Conservation (phyloP, 1,139 yeast species). For the Saccharomycopsis hybrid region DNA sequence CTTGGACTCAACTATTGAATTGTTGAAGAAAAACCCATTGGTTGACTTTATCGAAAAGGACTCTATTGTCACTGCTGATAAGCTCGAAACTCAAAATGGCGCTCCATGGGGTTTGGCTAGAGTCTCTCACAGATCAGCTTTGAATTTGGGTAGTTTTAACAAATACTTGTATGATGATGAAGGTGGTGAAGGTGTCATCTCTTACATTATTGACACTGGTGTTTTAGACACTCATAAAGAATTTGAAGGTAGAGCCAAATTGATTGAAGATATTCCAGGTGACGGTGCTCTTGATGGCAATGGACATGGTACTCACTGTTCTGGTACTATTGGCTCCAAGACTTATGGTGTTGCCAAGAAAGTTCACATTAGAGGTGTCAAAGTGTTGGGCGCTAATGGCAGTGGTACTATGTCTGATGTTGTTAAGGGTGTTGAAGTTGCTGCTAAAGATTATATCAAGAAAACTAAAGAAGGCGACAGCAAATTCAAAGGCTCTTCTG, state of each 20-base stretch:
- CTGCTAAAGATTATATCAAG: constrained; percentile 54
- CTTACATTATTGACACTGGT: constrained; percentile 91
- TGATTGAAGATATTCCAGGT: constrained; percentile 88
- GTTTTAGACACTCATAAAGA: constrained; percentile 74
- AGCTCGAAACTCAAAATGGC: constrained; percentile 64
- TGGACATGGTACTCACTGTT: constrained; percentile 87
- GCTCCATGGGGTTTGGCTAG: constrained; percentile 98
- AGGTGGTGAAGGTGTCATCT: constrained; percentile 90
- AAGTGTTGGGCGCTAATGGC: constrained; percentile 71
- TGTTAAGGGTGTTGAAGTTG: constrained; percentile 74
- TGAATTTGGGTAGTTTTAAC: constrained; percentile 74
- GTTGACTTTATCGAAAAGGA: constrained; percentile 78
- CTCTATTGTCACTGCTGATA: constrained; percentile 62
- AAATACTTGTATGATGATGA: constrained; percentile 76
- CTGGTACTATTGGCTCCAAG: constrained; percentile 74
- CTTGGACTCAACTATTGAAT: constrained; percentile 62
- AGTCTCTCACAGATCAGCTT: constrained; percentile 79
- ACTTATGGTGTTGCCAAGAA: constrained; percentile 76
- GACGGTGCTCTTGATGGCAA: constrained; percentile 83
- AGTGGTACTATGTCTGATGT: constrained; percentile 78
- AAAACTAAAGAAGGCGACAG: constrained; percentile 42
- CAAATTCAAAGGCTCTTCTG: constrained; percentile 62
- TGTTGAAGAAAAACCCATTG: constrained; percentile 63
- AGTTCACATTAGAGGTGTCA: constrained; percentile 69
- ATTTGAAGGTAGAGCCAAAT: constrained; percentile 84